Conservation (phyloP, 2,329 filamentous ascomycete genomes). For the Mollisiaceae sp. region DNA sequence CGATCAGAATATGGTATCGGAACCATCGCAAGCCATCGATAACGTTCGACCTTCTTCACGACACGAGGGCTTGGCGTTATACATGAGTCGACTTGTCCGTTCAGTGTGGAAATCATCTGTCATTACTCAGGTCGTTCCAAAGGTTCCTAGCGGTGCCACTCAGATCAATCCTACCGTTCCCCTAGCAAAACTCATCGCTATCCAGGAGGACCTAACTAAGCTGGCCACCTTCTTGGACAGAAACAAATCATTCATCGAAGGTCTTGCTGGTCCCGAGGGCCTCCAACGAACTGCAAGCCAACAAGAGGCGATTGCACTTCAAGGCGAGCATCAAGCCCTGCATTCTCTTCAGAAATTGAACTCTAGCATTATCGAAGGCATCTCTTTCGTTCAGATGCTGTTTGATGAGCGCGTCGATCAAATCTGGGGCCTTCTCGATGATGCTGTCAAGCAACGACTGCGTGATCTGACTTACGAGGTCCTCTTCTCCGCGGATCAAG, state of each 20-base stretch:
- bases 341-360: conserved; percentile 86
- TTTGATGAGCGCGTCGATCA: conserved; percentile 94
- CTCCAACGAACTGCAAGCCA: conserved; percentile 78
- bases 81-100: conserved; percentile 85
- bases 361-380: conserved; percentile 91
- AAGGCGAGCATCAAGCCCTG: conserved; percentile 92
- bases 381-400: conserved; percentile 92
- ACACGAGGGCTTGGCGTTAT: conserved; percentile 86
- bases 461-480: conserved; percentile 83
- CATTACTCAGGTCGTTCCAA: conserved; percentile 56
- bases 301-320: conserved; percentile 89
- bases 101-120: conserved; percentile 86
- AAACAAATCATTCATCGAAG: conserved; percentile 93
- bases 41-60: conserved; percentile 86
- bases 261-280: conserved; percentile 87
- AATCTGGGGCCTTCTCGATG: conserved; percentile 78
- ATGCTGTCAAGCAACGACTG: conserved; percentile 70
- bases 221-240: conserved; percentile 81
- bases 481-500: conserved; percentile 79
- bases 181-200: conserved; percentile 69
- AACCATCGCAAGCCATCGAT: conserved; percentile 72
- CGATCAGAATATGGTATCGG: conserved; percentile 73
- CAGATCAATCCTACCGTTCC: conserved; percentile 70
- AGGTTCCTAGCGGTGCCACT: conserved; percentile 57
- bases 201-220: conserved; percentile 81